A percentile compares a stretch with the other conserved stretches of the same genome.
These are phyloP conservation scores for Aspergillus biplanus DNA, from an alignment of 495 filamentous ascomycete genomes.

Conservation along the genomic window DNA sequence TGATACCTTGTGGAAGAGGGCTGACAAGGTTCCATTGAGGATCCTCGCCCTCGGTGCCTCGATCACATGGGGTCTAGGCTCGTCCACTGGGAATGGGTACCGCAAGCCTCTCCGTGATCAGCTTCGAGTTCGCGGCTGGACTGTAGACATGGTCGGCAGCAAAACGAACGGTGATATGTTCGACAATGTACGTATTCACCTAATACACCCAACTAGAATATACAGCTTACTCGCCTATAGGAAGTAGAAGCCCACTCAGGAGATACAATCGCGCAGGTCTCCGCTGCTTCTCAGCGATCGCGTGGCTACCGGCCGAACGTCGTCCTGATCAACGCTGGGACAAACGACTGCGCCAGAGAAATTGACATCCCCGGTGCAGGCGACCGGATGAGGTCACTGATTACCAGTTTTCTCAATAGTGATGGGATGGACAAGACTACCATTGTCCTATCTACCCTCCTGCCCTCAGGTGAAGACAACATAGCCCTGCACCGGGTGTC, in stretches of 20 bases:
- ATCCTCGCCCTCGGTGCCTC: neutral
- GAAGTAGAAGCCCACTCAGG: neutral
- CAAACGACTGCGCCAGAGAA: neutral
- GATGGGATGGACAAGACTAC: neutral
- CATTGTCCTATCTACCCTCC: neutral
- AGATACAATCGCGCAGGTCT: neutral
- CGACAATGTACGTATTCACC: neutral
- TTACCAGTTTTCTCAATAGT: neutral
- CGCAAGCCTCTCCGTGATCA: neutral
- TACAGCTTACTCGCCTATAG: neutral
- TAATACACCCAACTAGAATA: no score
- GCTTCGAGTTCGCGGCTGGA: neutral
- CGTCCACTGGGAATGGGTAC: neutral
- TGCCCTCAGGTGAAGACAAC: neutral
- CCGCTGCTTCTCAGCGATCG: neutral
- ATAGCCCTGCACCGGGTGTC: neutral
- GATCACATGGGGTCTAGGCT: neutral
- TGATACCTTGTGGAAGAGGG: no score
- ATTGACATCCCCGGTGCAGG: neutral
- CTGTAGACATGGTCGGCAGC: neutral
- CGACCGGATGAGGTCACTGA: neutral
- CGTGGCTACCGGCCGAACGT: neutral
- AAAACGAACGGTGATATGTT: neutral
- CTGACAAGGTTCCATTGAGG: neutral
- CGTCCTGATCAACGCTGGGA: neutral